Percentiles rank a stretch among this genome's conserved stretches.
phyloP scores from a whole-genome alignment of 2,329 filamentous ascomycete genomes.

The Cercospora beticola region DNA sequence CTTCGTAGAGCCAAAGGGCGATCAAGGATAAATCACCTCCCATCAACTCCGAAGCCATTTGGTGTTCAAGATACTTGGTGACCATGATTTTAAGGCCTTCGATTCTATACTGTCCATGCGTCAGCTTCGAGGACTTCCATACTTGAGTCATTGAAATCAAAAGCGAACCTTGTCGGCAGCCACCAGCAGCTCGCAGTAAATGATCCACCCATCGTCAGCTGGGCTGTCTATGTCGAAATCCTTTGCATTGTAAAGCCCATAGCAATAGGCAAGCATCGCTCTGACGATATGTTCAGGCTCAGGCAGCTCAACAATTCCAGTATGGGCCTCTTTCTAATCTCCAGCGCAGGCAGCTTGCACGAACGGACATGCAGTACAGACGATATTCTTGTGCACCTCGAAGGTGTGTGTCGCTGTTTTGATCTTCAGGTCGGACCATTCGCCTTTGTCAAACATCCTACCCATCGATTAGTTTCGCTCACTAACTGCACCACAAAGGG shows the following conservation, averaged over 20 bases:
- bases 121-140: too few species aligned
- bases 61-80: not conserved
- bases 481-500: too few species aligned
- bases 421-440: slow-evolving; percentile 6
- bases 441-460: not conserved
- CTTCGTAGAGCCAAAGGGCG: not conserved
- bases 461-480: not conserved
- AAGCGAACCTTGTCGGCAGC: not conserved
- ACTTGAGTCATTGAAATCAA: too few species aligned
- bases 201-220: too few species aligned
- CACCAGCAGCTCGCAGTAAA: not conserved
- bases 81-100: not conserved
- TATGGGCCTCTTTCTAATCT: not conserved
- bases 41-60: not conserved
- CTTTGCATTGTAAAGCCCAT: not conserved
- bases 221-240: too few species aligned
- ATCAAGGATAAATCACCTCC: not conserved
- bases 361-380: slow-evolving; percentile 6
- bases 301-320: not conserved
- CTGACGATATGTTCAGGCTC: not conserved
- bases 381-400: slow-evolving; percentile 8
- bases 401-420: not conserved
- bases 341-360: slow-evolving; percentile 1
- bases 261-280: not conserved
- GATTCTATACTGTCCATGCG: not conserved